Conservation (phyloP, 805 yeast species). For the Zygosaccharomyces bisporus region DNA sequence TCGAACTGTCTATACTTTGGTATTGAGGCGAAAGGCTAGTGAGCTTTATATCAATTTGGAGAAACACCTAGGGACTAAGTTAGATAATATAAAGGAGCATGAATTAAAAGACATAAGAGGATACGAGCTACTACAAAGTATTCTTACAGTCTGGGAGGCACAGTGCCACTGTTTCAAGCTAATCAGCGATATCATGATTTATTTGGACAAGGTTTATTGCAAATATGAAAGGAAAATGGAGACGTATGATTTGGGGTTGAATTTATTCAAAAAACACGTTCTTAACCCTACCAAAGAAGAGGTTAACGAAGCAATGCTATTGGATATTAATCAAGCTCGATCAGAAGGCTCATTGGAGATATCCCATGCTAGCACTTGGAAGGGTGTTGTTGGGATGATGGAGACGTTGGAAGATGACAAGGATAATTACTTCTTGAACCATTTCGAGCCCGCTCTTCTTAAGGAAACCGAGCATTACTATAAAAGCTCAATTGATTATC, state of each 20-base stretch:
- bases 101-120: conserved; percentile 15
- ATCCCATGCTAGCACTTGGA: conserved; percentile 43
- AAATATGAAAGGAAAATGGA: conserved; percentile 60
- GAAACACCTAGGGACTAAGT: conserved; percentile 13
- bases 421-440: conserved; percentile 59
- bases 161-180: conserved; percentile 70
- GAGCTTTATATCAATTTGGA: conserved; percentile 16
- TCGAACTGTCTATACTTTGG: conserved; percentile 72
- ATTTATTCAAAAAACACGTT: conserved; percentile 58
- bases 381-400: conserved; percentile 64
- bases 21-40: conserved; percentile 38
- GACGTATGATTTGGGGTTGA: conserved; percentile 70
- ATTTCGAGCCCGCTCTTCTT: conserved; percentile 65
- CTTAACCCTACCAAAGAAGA: conserved; percentile 47
- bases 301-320: conserved; percentile 48
- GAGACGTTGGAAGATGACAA: conserved; percentile 55
- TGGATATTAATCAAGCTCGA: conserved; percentile 31
- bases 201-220: conserved; percentile 80
- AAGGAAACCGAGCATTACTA: conserved; percentile 55
- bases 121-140: conserved; percentile 38
- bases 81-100: conserved; percentile 9
- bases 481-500: conserved; percentile 43
- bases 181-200: conserved; percentile 81
- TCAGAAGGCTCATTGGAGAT: conserved; percentile 56
- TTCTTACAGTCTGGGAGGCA: conserved; percentile 56